Evolutionary conservation across 768 basidiomycete genomes (phyloP), one percentile per base, ranked within the genome.

Genomic region (Tricholoma bakamatsutake): DNA sequence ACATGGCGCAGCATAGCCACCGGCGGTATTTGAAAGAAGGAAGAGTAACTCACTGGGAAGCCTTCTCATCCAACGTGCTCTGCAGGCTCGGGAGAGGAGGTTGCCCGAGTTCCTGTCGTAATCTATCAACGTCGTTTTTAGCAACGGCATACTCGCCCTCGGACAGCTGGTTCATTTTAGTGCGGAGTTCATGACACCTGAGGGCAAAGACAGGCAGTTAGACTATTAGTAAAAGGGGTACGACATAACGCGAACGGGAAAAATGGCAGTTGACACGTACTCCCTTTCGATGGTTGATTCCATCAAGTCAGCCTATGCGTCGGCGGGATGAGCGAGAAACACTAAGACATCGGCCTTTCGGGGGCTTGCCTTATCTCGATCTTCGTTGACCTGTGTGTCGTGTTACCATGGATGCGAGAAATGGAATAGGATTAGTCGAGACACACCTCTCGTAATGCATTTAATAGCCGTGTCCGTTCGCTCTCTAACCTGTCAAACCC

Each of bases 41-140:
- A 39, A 43, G 54, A 49, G 28, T 55, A 60, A 77, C 76, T 63
- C 57, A 81, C 78, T 77, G 75, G 11, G 74, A 68, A 9, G 71
- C 79, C 73, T 79, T 88, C 63, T 91, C 90, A 46, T 93, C 90
- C 35, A 93, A 69, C 30, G 83, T 88, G 31, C 74, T 72, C 61
- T 92, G 88, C 45, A 93, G 62, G 62, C 78, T 84, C 2, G 88
- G 89, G 11, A 91, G 69, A 2, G 90, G 83, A 0, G 81, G 72
- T 61, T 92, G 85, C 0, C 89, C 90, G 6, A 93, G 81, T 65
- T 93, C 90, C 51, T 76, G 74, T 39, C 90, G 81, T 45, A 93
- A 73, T 52, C 79, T 72, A 64, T 93, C 90, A 47, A 93, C 90
- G 58, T 92, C 89, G 28, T 69, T 69, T 67, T 92, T 92, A 4